Conservation (phyloP, 2,329 filamentous ascomycete species). For the Chaetomium olivaceum region DNA sequence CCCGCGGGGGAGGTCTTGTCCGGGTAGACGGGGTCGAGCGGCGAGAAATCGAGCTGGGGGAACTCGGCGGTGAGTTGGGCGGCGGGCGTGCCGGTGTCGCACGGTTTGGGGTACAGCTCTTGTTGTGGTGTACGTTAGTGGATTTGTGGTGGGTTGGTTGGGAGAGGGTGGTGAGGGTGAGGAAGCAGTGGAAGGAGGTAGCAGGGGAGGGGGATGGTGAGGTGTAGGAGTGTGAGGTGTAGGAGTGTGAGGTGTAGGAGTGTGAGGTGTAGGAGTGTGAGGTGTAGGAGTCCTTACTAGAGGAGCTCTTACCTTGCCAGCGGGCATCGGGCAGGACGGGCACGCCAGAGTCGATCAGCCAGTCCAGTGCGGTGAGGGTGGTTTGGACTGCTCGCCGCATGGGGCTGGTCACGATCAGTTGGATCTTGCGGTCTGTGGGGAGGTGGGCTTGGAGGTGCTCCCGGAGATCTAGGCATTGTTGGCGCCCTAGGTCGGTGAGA, state of each 20-base stretch:
- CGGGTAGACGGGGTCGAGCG: constrained; percentile 60
- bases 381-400: constrained; percentile 68
- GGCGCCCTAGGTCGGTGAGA: constrained; percentile 49
- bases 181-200: constrained; percentile 40
- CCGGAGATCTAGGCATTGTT: constrained; percentile 50
- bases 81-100: constrained; percentile 59
- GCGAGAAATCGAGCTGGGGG: constrained; percentile 56
- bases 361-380: constrained; percentile 57
- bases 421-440: constrained; percentile 45
- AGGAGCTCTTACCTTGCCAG: constrained; percentile 57
- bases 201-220: no score
- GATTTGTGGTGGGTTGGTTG: no score
- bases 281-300: not conserved
- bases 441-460: constrained; percentile 44
- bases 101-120: constrained; percentile 58
- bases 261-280: no score
- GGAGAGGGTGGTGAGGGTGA: not conserved
- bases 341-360: constrained; percentile 57
- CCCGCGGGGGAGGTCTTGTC: constrained; percentile 57
- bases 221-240: no score
- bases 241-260: no score
- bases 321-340: constrained; percentile 57
- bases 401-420: constrained; percentile 61
- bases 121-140: no score
- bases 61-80: constrained; percentile 49